Base-by-base conservation (phyloP, 345 rosid genomes). In the Moringa oleifera region DNA sequence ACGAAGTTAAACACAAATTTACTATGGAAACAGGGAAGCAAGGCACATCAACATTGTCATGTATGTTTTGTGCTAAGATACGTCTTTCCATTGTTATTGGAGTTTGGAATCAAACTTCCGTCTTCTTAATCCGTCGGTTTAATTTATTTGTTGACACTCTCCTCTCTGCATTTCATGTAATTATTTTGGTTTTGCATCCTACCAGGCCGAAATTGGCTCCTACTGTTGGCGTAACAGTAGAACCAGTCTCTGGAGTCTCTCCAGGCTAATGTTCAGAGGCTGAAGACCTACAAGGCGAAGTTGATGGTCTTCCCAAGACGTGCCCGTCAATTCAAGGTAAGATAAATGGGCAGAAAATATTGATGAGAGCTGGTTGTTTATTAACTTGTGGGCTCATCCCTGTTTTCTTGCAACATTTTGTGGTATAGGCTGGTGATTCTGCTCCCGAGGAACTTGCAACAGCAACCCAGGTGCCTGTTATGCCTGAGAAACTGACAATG, bases 251-350 rank as follows among this genome's bases (percentile, higher is more conserved):
- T 82, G 71, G 96, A 88, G 67, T 78, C 88, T 37, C 86, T 88
- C 41, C 96, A 84, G 45, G 58, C 79, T 53, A 88, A 88, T 79
- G 81, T 82, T 65, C 92, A 88, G 82, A 83, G 96, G 85, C 76
- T 88, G 59, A 88, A 88, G 75, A 88, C 91, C 24, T 88, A 85
- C 89, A 88, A 85, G 85, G 87, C 91, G 49, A 88, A 88, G 73
- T 62, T 88, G 75, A 89, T 85, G n/a, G 83, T 88, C 69, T 88
- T 88, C 91, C 96, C 96, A 25, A 85, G 91, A 58, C 83, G 86
- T 37, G 78, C 89, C 23, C 80, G 83, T 51, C 85, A 83, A 72
- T 63, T 71, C 57, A 88, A 88, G 96, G 96, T 85, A 81, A 9
- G 18, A 0, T 9, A 17, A 0, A 55, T 57, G 16, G 1, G 17